Evolutionary conservation across 768 basidiomycete genomes (phyloP), one percentile per base, ranked within the genome.

Genomic region (Tephrocybe sp.): DNA sequence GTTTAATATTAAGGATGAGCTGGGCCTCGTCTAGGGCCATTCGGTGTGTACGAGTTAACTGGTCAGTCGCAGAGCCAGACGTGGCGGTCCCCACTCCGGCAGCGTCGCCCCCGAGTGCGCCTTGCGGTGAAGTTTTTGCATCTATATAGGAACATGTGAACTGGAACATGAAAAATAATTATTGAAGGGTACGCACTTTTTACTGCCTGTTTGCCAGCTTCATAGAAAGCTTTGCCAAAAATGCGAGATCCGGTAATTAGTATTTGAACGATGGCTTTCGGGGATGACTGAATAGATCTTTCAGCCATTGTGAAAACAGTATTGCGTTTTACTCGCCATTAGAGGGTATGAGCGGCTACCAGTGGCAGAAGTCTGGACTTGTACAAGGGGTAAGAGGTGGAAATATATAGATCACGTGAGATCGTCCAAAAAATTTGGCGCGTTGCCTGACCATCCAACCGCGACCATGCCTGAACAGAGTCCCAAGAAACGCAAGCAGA

Each of bases 1-100:
- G 80, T 67, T 92, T 95, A 17, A 82, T 72, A 66, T 99, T 98
- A 55, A 99, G 72, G 62, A 99, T 93, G 52, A 97, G 72, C 61
- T 86, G 87, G 16, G 96, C 97, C 72, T 99, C 97, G 59, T 98
- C 95, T 59, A 96, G 61, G 6, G 92, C 93, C 94, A 99, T 95
- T 45, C 87, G 84, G 62, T 93, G 84, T 56, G 89, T 82, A 57
- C 87, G 81, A 46, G 91, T 92, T 34, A 97, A 72, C 62, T 80
- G 83, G 76, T 94, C 92, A 10, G 88, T 89, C 7, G 75, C 57
- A 20, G 89, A 89, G n/a, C 78, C 79, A 12, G 88, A 84, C 11
- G 74, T 88, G 14, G 90, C 89, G 44, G 86, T 73, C 35, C 84
- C 82, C 14, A 90, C 79, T 35, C 91, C 91, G 12, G 82, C 83